Evolutionary conservation across 2,329 filamentous ascomycete species (phyloP), one percentile per base, ranked within the genome.

Genomic region (Pseudocercospora vitis): DNA sequence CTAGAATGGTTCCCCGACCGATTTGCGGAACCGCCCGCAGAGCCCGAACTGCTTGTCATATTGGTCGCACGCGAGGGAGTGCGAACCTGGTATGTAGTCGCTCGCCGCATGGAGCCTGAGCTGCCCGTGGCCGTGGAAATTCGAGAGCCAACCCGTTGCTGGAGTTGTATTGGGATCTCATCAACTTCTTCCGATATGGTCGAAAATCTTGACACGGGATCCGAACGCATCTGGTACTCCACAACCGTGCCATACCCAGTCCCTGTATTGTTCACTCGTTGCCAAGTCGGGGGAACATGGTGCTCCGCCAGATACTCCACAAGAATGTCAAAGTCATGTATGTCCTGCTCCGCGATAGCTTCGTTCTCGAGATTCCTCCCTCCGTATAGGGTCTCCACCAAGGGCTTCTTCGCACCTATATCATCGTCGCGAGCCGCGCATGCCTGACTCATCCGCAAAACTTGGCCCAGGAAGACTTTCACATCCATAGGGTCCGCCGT

Each of bases 171-270:
- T 4, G 37, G 37, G 4, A 42, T 42, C 11, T 42, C 37, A 11
- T 42, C 37, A 1, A 42, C 37, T 42, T 42, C 37, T 16, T 42
- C 37, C 9, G 37, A 42, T 11, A 42, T 42, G 8, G 37, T 42
- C 6, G 37, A 42, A 7, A 42, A 42, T n/a, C 37, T 18, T 2
- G 37, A 42, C 1, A 42, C 37, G 9, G 24, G 9, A 6, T 42
- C 37, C 1, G 37, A 42, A 12, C 37, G 37, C 37, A 42, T 42
- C 19, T 42, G 37, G 11, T 42, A 42, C 8, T 42, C 37, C 37
- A 42, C 24, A 1, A 42, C 37, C 37, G 14, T 26, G 4, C 37
- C 37, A 21, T 23, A 42, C 2, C 37, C 37, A 2, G 16, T 21
- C 8, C 37, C 37, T 6, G 37, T 42, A 21, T 42, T 18, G 9